Evolutionary conservation across 2,329 filamentous ascomycete species (phyloP), one percentile per base, ranked within the genome.

Genomic region (Basipetospora chlamydospora): DNA sequence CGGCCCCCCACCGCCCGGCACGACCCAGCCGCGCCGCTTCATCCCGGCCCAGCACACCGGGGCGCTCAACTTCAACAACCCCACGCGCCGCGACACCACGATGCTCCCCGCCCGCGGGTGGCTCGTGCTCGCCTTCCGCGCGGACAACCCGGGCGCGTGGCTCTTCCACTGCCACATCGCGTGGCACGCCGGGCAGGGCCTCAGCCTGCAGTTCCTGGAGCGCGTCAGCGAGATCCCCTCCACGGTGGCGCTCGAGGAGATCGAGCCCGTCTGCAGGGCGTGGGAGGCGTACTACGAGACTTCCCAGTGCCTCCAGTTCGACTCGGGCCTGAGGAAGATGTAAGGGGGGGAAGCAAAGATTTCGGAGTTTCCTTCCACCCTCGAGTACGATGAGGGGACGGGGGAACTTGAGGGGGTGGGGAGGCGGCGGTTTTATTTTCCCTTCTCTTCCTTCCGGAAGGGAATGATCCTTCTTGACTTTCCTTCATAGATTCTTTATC

Each of bases 141-240:
- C 59, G 0, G 55, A 61, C 38, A 72, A 70, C 47, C 62, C 66
- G 2, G 68, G 54, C 56, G 68, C 43, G 43, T 70, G 66, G 66
- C 56, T 62, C 4, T 60, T 70, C 46, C 66, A 71, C 51, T 71
- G 67, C 48, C 67, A 71, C 50, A 65, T 70, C 35, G 63, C 63
- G 3, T 75, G 69, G 69, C 70, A 75, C 47, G 61, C 63, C 2
- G 66, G 64, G 1, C 60, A 60, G 7, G 70, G 70, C 4, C 59
- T 74, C 33, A 56, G 69, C 9, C 45, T 64, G 22, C 64, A 70
- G 46, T 65, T 74, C 41, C 51, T 74, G 5, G 43, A 44, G 41
- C 37, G 29, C 20, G 38, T 39, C 29, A 15, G 16, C 12, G 39
- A 42, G 23, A 41, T 44, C 18, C 38, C 41, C 30, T 11, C 21